Evolutionary conservation across 169 alveolate genomes (phyloP), one percentile per base, ranked within the genome.

Genomic region (Amoebophrya sp.): DNA sequence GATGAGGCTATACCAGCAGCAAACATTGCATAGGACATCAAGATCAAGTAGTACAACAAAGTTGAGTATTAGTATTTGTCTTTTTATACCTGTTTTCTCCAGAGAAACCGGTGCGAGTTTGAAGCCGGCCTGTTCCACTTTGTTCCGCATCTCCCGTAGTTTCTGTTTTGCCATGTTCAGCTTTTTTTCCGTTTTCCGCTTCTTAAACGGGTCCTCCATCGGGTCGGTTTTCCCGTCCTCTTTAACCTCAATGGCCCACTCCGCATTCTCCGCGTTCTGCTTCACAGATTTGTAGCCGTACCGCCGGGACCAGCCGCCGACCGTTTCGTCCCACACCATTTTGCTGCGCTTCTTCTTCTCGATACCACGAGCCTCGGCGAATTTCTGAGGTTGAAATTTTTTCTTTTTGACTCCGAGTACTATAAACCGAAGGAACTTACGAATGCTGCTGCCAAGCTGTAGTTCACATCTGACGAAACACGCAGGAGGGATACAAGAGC

Each of bases 41-140:
- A 41, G 54, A 41, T 41, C 23, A 41, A 41, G 54, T 12, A 41
- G 54, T 41, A n/a, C n/a, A n/a, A n/a, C n/a, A n/a, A n/a, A n/a
- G n/a, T n/a, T n/a, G n/a, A n/a, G n/a, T n/a, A n/a, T n/a, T n/a
- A n/a, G n/a, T n/a, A n/a, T n/a, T n/a, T n/a, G n/a, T n/a, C n/a
- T n/a, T n/a, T n/a, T n/a, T n/a, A n/a, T 66, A 66, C 83, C 83
- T 12, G 83, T 66, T n/a, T 66, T 66, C 83, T 66, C 83, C 35
- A 66, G 83, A 0, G 29, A n/a, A 0, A n/a, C 83, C 83, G 83
- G 83, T 7, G 83, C 83, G 83, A 66, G 83, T 66, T 66, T 66
- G 83, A 66, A 66, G 0, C 83, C 83, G 35, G 83, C 83, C 18
- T 66, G 83, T n/a, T 66, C 83, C 38, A 66, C 83, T n/a, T 66